Conservation (phyloP, 441 rosid genomes). For the Jatropha multifida region DNA sequence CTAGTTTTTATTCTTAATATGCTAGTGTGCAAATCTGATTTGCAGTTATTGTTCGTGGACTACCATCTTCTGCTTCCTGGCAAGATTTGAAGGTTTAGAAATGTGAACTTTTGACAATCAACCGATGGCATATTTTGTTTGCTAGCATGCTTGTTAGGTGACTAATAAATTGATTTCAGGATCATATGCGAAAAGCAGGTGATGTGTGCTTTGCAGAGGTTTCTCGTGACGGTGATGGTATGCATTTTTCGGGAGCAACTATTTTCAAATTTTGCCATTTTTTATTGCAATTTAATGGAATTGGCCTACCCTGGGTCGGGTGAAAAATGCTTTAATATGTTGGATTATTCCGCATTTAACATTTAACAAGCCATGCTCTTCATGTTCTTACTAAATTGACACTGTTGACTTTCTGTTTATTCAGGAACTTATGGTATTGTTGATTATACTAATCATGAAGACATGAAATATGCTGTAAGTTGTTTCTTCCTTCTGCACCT, state of each 20-base stretch:
- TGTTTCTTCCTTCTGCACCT: slow-evolving; percentile 11
- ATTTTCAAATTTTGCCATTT: background rate
- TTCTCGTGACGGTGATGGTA: slow-evolving; percentile 53
- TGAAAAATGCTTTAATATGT: slow-evolving; percentile 4
- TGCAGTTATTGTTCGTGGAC: slow-evolving; percentile 50
- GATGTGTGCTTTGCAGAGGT: slow-evolving; percentile 56
- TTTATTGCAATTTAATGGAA: background rate
- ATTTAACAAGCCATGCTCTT: background rate
- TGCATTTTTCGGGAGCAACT: slow-evolving; percentile 5
- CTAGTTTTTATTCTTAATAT: background rate
- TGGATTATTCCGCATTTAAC: background rate
- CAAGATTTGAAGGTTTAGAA: slow-evolving; percentile 50
- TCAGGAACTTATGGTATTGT: slow-evolving; percentile 91
- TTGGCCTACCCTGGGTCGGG: background rate
- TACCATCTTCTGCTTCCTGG: slow-evolving; percentile 59
- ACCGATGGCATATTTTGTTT: background rate
- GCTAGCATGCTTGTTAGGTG: background rate
- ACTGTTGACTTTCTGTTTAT: slow-evolving; percentile 19
- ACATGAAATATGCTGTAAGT: slow-evolving; percentile 97
- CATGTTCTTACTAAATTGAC: slow-evolving; percentile 7
- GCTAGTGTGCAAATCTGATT: background rate
- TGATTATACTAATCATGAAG: slow-evolving; percentile 89
- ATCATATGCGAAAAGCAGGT: slow-evolving; percentile 57
- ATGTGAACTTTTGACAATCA: slow-evolving; percentile 1
- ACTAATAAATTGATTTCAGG: slow-evolving; percentile 33